A percentile compares a stretch with the other conserved stretches of the same genome.
These are phyloP conservation scores for Adiantum capillusveneris DNA, from an alignment of 75 land plant genomes.

Conservation along the genomic window DNA sequence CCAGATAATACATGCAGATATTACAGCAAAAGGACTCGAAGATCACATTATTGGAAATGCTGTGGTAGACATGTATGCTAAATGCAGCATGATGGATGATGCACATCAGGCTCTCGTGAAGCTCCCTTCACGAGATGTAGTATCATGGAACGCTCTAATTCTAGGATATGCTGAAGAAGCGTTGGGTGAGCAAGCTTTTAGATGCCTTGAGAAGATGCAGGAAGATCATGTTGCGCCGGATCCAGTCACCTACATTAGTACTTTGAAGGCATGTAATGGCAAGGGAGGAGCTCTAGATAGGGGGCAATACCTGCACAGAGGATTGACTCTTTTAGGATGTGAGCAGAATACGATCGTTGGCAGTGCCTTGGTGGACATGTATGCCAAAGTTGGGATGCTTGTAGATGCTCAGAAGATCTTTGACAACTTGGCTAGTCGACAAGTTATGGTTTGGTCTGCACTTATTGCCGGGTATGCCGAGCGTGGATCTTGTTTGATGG, in stretches of 20 bases:
- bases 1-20: slow-evolving; percentile 47
- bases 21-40: slow-evolving; percentile 27
- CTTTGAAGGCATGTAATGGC: slow-evolving; percentile 40
- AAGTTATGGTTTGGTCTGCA: slow-evolving; percentile 49
- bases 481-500: slow-evolving; percentile 33
- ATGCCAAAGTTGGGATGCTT: slow-evolving; percentile 47
- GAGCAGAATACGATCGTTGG: slow-evolving; percentile 27
- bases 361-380: slow-evolving; percentile 43
- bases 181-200: slow-evolving; percentile 28
- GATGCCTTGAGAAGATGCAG: slow-evolving; percentile 42
- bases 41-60: slow-evolving; percentile 39
- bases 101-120: slow-evolving; percentile 46
- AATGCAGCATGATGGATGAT: slow-evolving; percentile 29
- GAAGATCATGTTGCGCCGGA: slow-evolving; percentile 23
- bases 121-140: slow-evolving; percentile 29
- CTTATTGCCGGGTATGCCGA: slow-evolving; percentile 48
- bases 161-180: slow-evolving; percentile 58
- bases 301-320: slow-evolving; percentile 2
- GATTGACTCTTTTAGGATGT: slow-evolving; percentile 26
- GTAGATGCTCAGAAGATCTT: slow-evolving; percentile 32
- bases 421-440: slow-evolving; percentile 15
- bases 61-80: slow-evolving; percentile 59
- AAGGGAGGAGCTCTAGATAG: no score
- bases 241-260: slow-evolving; percentile 38
- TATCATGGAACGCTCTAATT: slow-evolving; percentile 58